phyloP scores from a whole-genome alignment of 495 filamentous ascomycete species.

The Chaetomium tenue region DNA sequence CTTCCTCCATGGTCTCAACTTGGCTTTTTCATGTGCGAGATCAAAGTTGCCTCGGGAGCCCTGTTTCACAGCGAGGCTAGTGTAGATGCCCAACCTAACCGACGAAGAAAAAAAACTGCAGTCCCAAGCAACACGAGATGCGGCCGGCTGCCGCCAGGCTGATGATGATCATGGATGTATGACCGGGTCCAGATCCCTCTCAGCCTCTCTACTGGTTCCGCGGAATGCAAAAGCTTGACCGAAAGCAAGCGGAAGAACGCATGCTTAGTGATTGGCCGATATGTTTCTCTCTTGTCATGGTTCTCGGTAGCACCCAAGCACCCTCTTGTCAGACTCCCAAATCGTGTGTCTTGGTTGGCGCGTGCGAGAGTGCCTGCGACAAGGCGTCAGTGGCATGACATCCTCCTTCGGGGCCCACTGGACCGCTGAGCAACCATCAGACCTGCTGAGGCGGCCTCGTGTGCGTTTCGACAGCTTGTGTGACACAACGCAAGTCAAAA shows the following conservation, averaged over 20 bases:
- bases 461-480: constrained; percentile 4
- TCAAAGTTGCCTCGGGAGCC: background rate
- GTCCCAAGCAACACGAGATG: background rate
- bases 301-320: no score
- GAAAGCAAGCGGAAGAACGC: constrained; percentile 1
- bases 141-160: background rate
- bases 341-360: constrained; percentile 5
- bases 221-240: background rate
- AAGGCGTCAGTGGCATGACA: constrained; percentile 9
- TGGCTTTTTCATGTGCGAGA: background rate
- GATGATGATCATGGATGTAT: background rate
- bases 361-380: background rate
- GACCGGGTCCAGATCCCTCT: no score
- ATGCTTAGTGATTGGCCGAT: background rate
- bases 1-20: background rate
- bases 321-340: background rate
- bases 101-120: background rate
- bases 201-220: no score
- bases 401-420: background rate
- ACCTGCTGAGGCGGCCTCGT: constrained; percentile 17
- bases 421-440: background rate
- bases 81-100: constrained; percentile 8
- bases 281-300: background rate
- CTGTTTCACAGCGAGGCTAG: background rate
- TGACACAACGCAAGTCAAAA: background rate